Base-by-base conservation (phyloP, 2,329 filamentous ascomycete genomes). In the Sarocladium oryzae region DNA sequence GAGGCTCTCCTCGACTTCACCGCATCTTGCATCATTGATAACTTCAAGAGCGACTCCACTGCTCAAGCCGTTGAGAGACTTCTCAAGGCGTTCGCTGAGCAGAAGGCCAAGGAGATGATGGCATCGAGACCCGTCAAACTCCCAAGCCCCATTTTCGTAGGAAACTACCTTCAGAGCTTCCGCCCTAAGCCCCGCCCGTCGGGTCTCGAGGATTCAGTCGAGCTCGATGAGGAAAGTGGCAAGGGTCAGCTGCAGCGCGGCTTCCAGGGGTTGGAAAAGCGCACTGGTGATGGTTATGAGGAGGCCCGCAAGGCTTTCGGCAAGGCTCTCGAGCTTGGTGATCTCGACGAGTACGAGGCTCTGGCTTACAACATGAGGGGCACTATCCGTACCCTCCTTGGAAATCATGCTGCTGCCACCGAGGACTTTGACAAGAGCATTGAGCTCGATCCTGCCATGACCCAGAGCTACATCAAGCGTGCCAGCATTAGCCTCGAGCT, bases 131-230 rank as follows among this genome's bases (percentile, higher is more conserved):
- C 77, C 30, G 87, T 89, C 73, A 92, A 89, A 73, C 80, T 99
- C 49, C 93, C 93, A 18, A 96, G 91, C 70, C 87, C 93, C 26
- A 96, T 91, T 11, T 99, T 97, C 61, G 91, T 99, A 58, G 89
- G 90, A 65, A 99, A 99, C 77, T 99, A 99, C 70, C 85, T 99
- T 28, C 92, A 97, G 74, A 97, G 92, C 75, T 99, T 99, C 86
- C 87, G 93, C 54, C 77, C 84, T 53, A 88, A 87, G 73, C 77
- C 83, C 45, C 80, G 89, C 2, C 92, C 93, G 3, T 82, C 77
- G 55, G 92, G 89, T 11, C 76, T 99, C 50, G 90, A 92, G 54
- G 89, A 95, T 59, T 79, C 82, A 7, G 82, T 77, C n/a, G 89
- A 95, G 58, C 70, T 96, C 46, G 71, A 82, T 37, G 82, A 91